Evolutionary conservation across 805 yeast genomes (phyloP).

Genomic region (Yamadazyma laniorum): DNA sequence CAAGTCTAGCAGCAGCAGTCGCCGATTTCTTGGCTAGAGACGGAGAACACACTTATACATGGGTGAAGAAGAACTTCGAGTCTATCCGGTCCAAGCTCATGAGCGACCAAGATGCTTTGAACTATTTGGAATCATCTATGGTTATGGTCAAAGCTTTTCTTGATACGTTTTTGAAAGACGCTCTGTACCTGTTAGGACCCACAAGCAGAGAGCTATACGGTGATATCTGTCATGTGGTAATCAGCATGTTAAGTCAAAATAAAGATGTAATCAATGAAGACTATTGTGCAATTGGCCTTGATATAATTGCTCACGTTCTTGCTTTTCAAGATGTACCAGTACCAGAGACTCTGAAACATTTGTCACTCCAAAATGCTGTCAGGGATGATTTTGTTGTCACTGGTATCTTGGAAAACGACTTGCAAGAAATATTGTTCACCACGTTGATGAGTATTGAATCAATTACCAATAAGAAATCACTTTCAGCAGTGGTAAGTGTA

Average conservation of each 20-base stretch:
- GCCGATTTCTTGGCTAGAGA: slow-evolving; percentile 7
- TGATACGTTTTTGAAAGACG: slow-evolving; percentile 1
- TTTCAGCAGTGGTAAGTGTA: background rate
- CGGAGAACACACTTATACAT: background rate
- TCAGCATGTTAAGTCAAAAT: slow-evolving; percentile 14
- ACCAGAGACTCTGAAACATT: slow-evolving; percentile 29
- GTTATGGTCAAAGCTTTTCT: slow-evolving; percentile 4
- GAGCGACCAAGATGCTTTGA: background rate
- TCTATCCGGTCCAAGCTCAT: background rate
- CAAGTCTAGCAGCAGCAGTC: slow-evolving; percentile 3
- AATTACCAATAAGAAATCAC: slow-evolving; percentile 1
- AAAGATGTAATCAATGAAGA: slow-evolving; percentile 27
- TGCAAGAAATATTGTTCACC: slow-evolving; percentile 1
- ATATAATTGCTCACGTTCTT: slow-evolving; percentile 54
- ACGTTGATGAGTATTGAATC: background rate
- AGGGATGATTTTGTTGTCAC: slow-evolving; percentile 3
- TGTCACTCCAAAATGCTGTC: slow-evolving; percentile 9
- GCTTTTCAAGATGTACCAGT: slow-evolving; percentile 51
- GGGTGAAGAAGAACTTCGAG: background rate
- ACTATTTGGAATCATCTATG: slow-evolving; percentile 1
- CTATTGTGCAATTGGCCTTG: slow-evolving; percentile 61
- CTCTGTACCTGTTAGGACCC: background rate
- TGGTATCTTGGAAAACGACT: background rate
- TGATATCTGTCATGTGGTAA: background rate
- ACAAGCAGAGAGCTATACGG: background rate